A percentile compares a stretch with the other conserved stretches of the same genome.
Conservation (phyloP, 129 eudicot genomes). For the Dittrichia graveolens region DNA sequence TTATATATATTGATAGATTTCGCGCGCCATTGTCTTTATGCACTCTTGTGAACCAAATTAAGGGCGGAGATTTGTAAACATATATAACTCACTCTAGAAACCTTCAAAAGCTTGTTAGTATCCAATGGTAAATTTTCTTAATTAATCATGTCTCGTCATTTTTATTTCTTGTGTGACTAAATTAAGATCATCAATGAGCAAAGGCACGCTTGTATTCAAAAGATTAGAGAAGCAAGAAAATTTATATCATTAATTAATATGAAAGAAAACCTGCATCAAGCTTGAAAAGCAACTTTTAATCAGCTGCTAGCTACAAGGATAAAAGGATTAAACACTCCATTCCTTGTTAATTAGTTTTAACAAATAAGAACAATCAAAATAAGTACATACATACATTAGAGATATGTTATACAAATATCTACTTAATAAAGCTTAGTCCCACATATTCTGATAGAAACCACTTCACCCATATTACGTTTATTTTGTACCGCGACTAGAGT, state of each 20-base stretch:
- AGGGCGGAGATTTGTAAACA: neutral
- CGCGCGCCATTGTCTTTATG: too few species aligned
- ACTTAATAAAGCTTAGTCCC: conserved; percentile 21
- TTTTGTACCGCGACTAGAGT: conserved; percentile 42
- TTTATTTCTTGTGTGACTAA: neutral
- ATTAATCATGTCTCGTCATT: neutral
- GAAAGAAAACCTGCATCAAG: neutral
- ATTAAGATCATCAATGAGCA: neutral
- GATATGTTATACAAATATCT: conserved; percentile 27
- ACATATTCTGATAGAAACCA: conserved; percentile 27
- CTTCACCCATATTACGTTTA: conserved; percentile 35
- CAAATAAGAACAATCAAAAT: conserved; percentile 29
- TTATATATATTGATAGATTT: too few species aligned
- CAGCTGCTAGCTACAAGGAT: conserved; percentile 1
- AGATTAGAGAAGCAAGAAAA: conserved; percentile 4
- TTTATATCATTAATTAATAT: neutral
- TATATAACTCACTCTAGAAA: neutral
- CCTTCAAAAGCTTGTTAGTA: neutral
- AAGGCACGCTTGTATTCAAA: neutral
- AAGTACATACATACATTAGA: conserved; percentile 30
- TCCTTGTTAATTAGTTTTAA: conserved; percentile 31
- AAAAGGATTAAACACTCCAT: conserved; percentile 17
- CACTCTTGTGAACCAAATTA: too few species aligned
- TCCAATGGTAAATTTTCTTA: neutral
- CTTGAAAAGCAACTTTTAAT: conserved; percentile 11